phyloP scores from a whole-genome alignment of 164 flowering plant genomes.

The Vitis cinerea region DNA sequence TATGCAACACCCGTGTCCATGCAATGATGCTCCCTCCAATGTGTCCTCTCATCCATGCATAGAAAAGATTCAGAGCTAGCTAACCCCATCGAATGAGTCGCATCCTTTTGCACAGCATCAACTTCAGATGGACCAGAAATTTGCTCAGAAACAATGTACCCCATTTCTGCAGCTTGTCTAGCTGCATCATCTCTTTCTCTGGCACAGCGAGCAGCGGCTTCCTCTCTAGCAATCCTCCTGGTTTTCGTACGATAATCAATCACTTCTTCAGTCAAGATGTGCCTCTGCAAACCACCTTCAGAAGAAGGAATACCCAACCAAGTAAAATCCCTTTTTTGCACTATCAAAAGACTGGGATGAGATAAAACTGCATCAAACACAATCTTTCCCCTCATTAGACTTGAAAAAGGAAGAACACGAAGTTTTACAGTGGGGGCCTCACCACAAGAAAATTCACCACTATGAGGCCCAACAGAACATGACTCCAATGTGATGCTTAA shows the following conservation, averaged over 20 bases:
- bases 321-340: conserved; percentile 79
- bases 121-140: conserved; percentile 22
- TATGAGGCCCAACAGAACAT: conserved; percentile 79
- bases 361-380: conserved; percentile 90
- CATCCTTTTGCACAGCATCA: conserved; percentile 30
- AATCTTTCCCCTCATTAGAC: conserved; percentile 87
- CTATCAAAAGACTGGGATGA: conserved; percentile 69
- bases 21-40: conserved; percentile 77
- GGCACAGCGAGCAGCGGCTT: conserved; percentile 58
- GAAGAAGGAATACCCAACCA: conserved; percentile 86
- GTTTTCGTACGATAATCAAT: conserved; percentile 85
- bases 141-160: conserved; percentile 58
- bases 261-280: conserved; percentile 83
- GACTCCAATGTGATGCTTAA: conserved; percentile 84
- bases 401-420: conserved; percentile 76
- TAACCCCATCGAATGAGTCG: conserved; percentile 18
- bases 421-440: conserved; percentile 76
- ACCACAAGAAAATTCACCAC: conserved; percentile 86
- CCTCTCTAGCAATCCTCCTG: conserved; percentile 85
- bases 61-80: conserved; percentile 36
- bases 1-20: conserved; percentile 78
- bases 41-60: conserved; percentile 67
- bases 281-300: conserved; percentile 50
- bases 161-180: conserved; percentile 65
- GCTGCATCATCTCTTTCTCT: conserved; percentile 72